Base-by-base conservation (phyloP, 257 asterid genomes). In the Solanum paucissectum region DNA sequence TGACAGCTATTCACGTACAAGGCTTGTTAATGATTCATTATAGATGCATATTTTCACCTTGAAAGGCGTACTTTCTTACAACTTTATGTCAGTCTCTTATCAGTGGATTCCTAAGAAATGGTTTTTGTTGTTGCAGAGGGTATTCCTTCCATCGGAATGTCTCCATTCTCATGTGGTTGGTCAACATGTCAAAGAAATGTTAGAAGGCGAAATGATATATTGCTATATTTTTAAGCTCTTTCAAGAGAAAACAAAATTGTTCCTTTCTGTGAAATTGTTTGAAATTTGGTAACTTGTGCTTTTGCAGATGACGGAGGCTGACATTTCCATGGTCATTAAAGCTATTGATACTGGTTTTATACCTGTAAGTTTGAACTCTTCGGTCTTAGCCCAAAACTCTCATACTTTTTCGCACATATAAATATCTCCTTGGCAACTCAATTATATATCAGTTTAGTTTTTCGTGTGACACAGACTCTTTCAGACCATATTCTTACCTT, bases 121-220 rank as follows among this genome's bases (percentile, higher is more conserved):
- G 79, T 25, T 49, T 84, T 58, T 86, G 89, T 89, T 89, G 76
- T 84, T 92, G 74, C 98, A 97, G 99, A 95, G 95, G 97, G 98
- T 92, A 95, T 97, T 90, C 99, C 98, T 91, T 93, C 98, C 55
- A 85, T 93, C 44, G 99, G 99, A 83, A 91, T 97, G 96, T 97
- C 99, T 87, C 99, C 99, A 83, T 94, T 95, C 92, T 93, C 98
- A 87, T 94, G 98, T 90, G 98, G 98, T 91, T 97, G 99, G 98
- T 90, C 98, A 87, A 97, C 98, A 79, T 87, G 90, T 90, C 89
- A 91, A 90, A 95, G 96, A 95, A 94, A 95, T 93, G 99, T 96
- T 89, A 94, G 98, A 87, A 91, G 88, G 87, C 88, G 49, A 86
- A 90, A 87, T 34, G 55, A 87, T 58, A 18, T 46, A 44, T 81